Conservation (phyloP, 1,139 yeast genomes). For the Zygosaccharomyces sapae region DNA sequence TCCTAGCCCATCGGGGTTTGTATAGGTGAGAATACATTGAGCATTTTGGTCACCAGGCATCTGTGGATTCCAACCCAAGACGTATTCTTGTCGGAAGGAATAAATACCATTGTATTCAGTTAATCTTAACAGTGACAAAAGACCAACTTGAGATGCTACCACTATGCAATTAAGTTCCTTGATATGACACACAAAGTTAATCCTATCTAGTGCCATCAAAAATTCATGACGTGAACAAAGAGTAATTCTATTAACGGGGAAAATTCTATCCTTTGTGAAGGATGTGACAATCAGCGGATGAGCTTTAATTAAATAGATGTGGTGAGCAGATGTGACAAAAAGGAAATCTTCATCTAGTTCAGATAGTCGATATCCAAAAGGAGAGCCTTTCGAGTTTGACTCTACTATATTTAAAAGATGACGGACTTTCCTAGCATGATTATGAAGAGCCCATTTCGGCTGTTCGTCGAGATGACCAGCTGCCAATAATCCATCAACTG, state of each 20-base stretch:
- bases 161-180: conserved; percentile 52
- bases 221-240: conserved; percentile 38
- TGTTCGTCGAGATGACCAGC: conserved; percentile 11
- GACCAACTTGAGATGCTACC: conserved; percentile 52
- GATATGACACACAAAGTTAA: conserved; percentile 46
- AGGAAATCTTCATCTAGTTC: conserved; percentile 21
- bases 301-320: conserved; percentile 21
- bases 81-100: conserved; percentile 47
- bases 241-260: conserved; percentile 35
- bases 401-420: conserved; percentile 12
- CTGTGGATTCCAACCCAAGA: conserved; percentile 28
- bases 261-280: conserved; percentile 41
- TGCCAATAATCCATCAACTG: conserved; percentile 4
- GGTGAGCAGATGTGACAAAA: conserved; percentile 22
- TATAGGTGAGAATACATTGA: conserved; percentile 10
- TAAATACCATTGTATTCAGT: conserved; percentile 51
- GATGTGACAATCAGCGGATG: conserved; percentile 43
- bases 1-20: conserved; percentile 1
- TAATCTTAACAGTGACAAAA: conserved; percentile 48
- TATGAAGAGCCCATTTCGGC: conserved; percentile 20
- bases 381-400: conserved; percentile 12
- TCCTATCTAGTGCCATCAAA: conserved; percentile 40
- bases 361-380: conserved; percentile 19
- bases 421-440: conserved; percentile 22
- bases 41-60: conserved; percentile 12